These are phyloP conservation scores for Malus sylvestris DNA, from an alignment of 306 rosid genomes.

Conservation along the genomic window DNA sequence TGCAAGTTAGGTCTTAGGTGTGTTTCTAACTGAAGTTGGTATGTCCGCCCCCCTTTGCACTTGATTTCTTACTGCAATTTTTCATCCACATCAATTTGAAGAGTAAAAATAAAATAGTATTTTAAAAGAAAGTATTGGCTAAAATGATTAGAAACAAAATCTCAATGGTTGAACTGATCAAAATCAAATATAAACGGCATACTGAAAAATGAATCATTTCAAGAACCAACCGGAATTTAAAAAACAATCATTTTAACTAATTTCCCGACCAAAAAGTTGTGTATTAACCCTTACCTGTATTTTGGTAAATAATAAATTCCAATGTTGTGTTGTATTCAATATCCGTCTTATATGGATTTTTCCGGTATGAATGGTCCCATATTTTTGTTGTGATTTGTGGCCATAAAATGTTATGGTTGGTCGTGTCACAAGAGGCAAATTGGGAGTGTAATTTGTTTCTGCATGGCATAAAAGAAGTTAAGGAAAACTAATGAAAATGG, in stretches of 20 bases:
- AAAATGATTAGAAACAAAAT: too few relatives aligned
- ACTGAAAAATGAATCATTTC: too few relatives aligned
- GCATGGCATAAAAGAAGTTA: background rate
- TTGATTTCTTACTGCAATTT: too few relatives aligned
- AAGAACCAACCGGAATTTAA: too few relatives aligned
- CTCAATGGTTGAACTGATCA: too few relatives aligned
- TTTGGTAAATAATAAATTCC: background rate
- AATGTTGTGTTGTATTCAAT: background rate
- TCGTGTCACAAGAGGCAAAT: conserved; percentile 4
- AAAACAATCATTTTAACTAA: too few relatives aligned
- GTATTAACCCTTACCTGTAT: background rate
- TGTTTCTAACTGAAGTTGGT: background rate
- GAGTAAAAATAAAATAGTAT: too few relatives aligned
- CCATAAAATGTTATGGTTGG: background rate
- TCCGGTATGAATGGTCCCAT: conserved; percentile 14
- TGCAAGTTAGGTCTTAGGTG: conserved; percentile 3
- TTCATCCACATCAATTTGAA: too few relatives aligned
- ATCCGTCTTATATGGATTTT: background rate
- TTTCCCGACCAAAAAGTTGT: too few relatives aligned
- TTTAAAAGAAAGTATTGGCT: too few relatives aligned
- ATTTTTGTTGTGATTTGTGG: background rate
- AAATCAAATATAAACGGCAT: too few relatives aligned
- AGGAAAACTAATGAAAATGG: too few relatives aligned
- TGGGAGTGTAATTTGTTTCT: background rate
- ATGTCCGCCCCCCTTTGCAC: fast-evolving